phyloP scores from a whole-genome alignment of 345 rosid genomes.

The Diplotaxis tenuifolia region DNA sequence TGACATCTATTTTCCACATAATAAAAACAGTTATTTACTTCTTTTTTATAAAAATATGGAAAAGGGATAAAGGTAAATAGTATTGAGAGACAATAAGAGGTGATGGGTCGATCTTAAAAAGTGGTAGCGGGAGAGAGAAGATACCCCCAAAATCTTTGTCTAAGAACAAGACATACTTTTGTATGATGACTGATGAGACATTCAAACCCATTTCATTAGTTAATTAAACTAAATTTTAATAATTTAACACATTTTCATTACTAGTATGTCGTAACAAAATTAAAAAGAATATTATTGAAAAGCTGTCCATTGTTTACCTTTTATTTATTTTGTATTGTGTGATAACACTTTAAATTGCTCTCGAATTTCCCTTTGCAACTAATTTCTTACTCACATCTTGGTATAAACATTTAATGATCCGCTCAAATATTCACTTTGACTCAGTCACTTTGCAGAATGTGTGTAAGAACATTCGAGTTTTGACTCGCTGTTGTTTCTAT shows the following conservation, averaged over 20 bases:
- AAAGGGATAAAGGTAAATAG: conserved; percentile 18
- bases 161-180: conserved; percentile 43
- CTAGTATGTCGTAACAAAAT: too few species aligned
- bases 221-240: too few species aligned
- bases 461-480: neutral
- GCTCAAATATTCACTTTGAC: neutral
- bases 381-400: conserved; percentile 5
- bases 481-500: conserved; percentile 29
- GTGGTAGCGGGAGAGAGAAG: conserved; percentile 38
- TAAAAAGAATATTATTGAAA: neutral
- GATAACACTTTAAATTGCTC: conserved; percentile 19
- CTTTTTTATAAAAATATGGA: neutral
- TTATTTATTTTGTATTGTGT: neutral
- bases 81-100: conserved; percentile 9
- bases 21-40: neutral
- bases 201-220: conserved; percentile 8
- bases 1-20: neutral
- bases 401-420: conserved; percentile 5
- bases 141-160: conserved; percentile 57
- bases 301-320: neutral
- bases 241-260: too few species aligned
- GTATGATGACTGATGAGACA: conserved; percentile 15
- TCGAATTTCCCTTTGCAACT: conserved; percentile 12
- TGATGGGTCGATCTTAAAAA: conserved; percentile 18
- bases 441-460: conserved; percentile 6